Percentiles rank a stretch among this genome's conserved stretches.
phyloP scores from a whole-genome alignment of 768 basidiomycete species.

The Boletus vinaceobasis region DNA sequence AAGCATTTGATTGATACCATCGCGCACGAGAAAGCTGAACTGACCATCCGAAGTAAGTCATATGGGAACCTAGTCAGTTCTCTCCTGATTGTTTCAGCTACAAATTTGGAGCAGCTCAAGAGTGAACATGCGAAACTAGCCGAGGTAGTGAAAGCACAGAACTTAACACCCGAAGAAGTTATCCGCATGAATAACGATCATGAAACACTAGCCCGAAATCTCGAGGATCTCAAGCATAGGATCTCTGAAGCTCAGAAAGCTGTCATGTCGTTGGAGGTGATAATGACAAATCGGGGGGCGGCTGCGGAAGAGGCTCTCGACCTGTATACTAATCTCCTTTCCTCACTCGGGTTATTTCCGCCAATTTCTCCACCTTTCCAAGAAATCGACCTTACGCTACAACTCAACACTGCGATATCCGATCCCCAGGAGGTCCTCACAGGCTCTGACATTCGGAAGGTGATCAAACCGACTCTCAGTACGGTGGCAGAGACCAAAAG shows the following conservation, averaged over 20 bases:
- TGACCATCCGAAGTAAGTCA: constrained; percentile 50
- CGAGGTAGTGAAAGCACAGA: constrained; percentile 76
- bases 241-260: constrained; percentile 68
- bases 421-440: constrained; percentile 64
- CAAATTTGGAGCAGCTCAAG: constrained; percentile 60
- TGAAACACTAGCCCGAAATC: constrained; percentile 65
- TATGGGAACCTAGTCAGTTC: background rate
- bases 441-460: constrained; percentile 68
- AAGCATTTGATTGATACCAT: constrained; percentile 67
- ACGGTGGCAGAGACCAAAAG: constrained; percentile 70
- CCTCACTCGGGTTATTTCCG: constrained; percentile 73
- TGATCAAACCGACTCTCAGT: constrained; percentile 74
- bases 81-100: constrained; percentile 37
- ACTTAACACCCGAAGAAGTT: constrained; percentile 89
- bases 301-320: constrained; percentile 81
- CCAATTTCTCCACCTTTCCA: constrained; percentile 69
- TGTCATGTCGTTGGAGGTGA: constrained; percentile 80
- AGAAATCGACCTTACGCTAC: constrained; percentile 72
- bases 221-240: constrained; percentile 76
- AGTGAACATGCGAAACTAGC: constrained; percentile 60
- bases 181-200: constrained; percentile 88
- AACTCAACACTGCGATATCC: constrained; percentile 74
- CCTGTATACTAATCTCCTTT: constrained; percentile 71
- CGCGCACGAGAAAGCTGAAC: constrained; percentile 62
- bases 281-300: constrained; percentile 72